Percentiles rank a stretch among this genome's conserved stretches.
These are phyloP conservation scores for Penicillium sp. DNA, from an alignment of 2,329 filamentous ascomycete genomes.

Conservation along the genomic window DNA sequence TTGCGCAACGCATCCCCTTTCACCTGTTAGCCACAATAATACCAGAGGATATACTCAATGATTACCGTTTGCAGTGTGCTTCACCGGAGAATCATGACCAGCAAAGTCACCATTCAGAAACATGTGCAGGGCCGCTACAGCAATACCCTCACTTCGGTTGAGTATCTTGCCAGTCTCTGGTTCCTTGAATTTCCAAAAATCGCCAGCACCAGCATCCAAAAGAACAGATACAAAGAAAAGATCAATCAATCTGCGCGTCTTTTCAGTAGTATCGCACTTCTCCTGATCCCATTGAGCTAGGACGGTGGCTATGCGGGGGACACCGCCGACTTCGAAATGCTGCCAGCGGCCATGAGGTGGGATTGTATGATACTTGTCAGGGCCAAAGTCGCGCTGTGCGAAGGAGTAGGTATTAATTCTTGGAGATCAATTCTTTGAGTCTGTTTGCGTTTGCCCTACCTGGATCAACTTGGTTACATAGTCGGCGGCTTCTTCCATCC, in stretches of 20 bases:
- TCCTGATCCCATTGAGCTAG: slow-evolving; percentile 46
- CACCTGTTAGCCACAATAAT: not conserved
- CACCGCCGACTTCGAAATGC: slow-evolving; percentile 58
- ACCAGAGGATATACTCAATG: not conserved
- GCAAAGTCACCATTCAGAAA: slow-evolving; percentile 45
- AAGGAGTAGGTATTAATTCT: not conserved
- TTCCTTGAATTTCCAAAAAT: slow-evolving; percentile 49
- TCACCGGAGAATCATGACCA: slow-evolving; percentile 11
- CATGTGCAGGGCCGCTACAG: slow-evolving; percentile 52
- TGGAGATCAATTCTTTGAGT: not conserved
- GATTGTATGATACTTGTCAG: slow-evolving; percentile 47
- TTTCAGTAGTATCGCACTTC: slow-evolving; percentile 45
- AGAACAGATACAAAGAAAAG: slow-evolving; percentile 60
- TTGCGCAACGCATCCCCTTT: slow-evolving; percentile 34
- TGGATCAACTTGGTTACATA: slow-evolving; percentile 46
- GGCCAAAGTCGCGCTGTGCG: slow-evolving; percentile 51
- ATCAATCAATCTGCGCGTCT: slow-evolving; percentile 55
- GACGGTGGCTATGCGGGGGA: slow-evolving; percentile 48
- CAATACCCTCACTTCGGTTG: slow-evolving; percentile 51
- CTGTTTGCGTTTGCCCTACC: slow-evolving; percentile 26
- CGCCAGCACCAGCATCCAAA: slow-evolving; percentile 54
- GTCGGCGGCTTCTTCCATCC: slow-evolving; percentile 41
- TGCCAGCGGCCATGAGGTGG: slow-evolving; percentile 60
- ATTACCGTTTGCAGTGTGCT: slow-evolving; percentile 38
- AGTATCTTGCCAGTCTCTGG: slow-evolving; percentile 31